Base-by-base conservation (phyloP, 2,329 filamentous ascomycete species). In the Metarhizium brunneum region DNA sequence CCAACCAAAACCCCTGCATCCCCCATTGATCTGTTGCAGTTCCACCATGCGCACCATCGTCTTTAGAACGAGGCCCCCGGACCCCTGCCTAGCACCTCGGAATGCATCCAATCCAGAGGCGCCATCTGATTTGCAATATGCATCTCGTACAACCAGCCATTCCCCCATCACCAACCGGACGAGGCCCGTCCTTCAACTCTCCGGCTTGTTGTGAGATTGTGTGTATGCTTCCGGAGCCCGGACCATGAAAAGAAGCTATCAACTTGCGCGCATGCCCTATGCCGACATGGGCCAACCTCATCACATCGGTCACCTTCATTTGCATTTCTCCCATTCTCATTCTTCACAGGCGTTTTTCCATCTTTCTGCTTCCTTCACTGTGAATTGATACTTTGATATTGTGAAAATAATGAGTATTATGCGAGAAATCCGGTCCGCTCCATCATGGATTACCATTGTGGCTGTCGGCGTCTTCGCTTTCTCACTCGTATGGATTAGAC, bases 401-500 rank as follows among this genome's bases (percentile, higher is more conserved):
- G 45, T 16, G 20, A 14, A 29, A 29, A 48, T n/a, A 18, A 45
- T 45, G 42, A 42, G 16, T 4, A 50, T 50, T 7, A 14, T 30
- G 43, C 47, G 30, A 29, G 13, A 36, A 11, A 51, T 30, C 16
- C 30, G 7, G 43, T 25, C 14, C 48, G 50, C 42, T 4, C 14
- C 38, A 13, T 51, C 29, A 5, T 52, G 51, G 48, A 11, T 49
- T 30, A 13, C 38, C 45, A 30, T 55, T 29, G 8, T 35, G 6
- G 30, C 45, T 11, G 42, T 64, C 13, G 47, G 35, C 30, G 42
- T 52, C 36, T 36, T 63, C 14, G 32, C 60, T 11, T 35, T 59
- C 32, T 60, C 61, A 45, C 63, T 63, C 29, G 57, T 63, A 25
- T 60, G 55, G 55, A 49, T 59, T n/a, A 57, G 60, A 40, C 62